Base-by-base conservation (phyloP, 108 stramenopile species). In the Cyclostephanos invisitatus region DNA sequence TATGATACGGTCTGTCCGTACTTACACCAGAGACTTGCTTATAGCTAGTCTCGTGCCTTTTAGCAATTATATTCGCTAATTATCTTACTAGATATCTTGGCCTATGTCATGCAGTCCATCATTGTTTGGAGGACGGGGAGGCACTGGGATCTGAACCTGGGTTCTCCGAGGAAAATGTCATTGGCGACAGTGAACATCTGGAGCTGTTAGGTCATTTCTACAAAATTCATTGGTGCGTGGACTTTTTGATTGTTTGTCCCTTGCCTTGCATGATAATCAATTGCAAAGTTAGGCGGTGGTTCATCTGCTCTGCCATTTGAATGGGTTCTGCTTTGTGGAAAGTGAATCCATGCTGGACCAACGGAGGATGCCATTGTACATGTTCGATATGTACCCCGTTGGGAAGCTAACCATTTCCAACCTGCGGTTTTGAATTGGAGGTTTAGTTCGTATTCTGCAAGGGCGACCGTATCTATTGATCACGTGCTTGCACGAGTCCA, bases 191-290 rank as follows among this genome's bases (percentile, higher is more conserved):
- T 24, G 51, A 53, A 20, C 4, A 53, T 24, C 8, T 25, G 5
- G 51, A 53, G 51, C 7, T 20, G 6, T 10, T 9, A 8, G 24
- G 24, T 21, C 51, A 53, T 53, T 6, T 25, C 7, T n/a, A 1
- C 10, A 20, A 53, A 53, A 25, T 5, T 24, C 22, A 25, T 53
- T 6, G 51, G 51, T 25, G 51, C 51, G 4, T 53, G 5, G 3
- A 53, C 51, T 53, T 53, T 20, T 25, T 53, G 51, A 8, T 53
- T 53, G 18, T 25, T 24, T 53, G 51, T 24, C 51, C 51, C 21
- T 25, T 21, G 0, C 51, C 51, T 10, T 53, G 51, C 24, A 1
- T 53, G 2, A 24, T 5, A 25, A 53, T 53, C 22, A 53, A 25
- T 24, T 53, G 51, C 22, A 21, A 20, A 20, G 24, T 25, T 21